A percentile compares a stretch with the other conserved stretches of the same genome.
These are phyloP conservation scores for Neurospora sp. DNA, from an alignment of 495 filamentous ascomycete genomes.

Conservation along the genomic window DNA sequence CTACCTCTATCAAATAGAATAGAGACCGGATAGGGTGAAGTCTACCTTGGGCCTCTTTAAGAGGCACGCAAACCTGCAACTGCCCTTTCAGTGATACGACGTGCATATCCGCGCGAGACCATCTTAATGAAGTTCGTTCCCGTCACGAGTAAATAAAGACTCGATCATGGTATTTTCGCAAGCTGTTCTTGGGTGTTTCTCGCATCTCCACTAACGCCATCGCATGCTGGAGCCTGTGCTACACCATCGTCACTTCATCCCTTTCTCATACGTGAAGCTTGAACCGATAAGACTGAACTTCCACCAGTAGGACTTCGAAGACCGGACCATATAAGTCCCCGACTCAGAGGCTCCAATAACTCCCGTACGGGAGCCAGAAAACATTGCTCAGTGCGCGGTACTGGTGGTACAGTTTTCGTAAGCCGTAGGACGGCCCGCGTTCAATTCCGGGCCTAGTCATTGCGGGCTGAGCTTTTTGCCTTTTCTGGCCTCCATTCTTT, in stretches of 20 bases:
- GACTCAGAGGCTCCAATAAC: too few species aligned
- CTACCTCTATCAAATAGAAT: not conserved
- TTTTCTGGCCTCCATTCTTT: too few species aligned
- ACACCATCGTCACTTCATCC: not conserved
- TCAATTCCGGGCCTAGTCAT: too few species aligned
- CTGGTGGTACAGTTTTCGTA: too few species aligned
- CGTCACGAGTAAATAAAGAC: not conserved
- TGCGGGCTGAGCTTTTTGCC: too few species aligned
- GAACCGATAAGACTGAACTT: too few species aligned
- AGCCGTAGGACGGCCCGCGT: too few species aligned
- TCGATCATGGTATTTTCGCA: not conserved
- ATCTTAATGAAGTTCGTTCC: not conserved
- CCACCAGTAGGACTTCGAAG: too few species aligned
- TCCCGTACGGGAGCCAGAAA: too few species aligned
- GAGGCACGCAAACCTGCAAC: not conserved
- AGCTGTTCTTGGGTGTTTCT: not conserved
- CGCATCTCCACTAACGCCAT: not conserved
- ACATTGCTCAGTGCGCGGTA: too few species aligned
- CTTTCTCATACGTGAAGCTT: too few species aligned
- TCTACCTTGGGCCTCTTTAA: not conserved
- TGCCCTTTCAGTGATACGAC: not conserved
- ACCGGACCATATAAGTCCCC: too few species aligned
- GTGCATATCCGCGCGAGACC: not conserved
- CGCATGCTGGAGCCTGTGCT: not conserved
- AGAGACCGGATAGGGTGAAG: not conserved